phyloP scores from a whole-genome alignment of 257 asterid species.

The Nicotiana paniculata region DNA sequence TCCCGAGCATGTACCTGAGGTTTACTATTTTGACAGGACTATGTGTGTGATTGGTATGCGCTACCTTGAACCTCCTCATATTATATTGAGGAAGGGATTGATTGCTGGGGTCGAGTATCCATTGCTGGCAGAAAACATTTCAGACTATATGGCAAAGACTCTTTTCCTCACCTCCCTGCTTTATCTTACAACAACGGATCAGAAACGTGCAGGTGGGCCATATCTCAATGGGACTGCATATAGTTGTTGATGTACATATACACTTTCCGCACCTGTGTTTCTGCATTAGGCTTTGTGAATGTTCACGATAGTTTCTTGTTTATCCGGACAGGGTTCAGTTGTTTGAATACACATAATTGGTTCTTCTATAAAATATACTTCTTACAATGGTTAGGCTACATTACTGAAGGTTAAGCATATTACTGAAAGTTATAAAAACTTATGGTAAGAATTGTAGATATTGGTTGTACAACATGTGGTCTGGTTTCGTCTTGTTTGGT shows the following conservation, averaged over 20 bases:
- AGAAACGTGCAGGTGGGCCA: conserved; percentile 70
- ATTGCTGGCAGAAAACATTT: conserved; percentile 70
- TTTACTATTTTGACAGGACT: conserved; percentile 77
- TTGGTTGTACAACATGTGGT: not conserved
- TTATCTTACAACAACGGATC: conserved; percentile 74
- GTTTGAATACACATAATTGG: not conserved
- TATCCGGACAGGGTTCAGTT: not conserved
- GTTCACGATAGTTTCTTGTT: not conserved
- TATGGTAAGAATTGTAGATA: not conserved
- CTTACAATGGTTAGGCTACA: not conserved
- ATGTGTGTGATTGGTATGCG: conserved; percentile 96
- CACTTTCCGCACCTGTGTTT: not conserved
- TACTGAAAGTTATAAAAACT: not conserved
- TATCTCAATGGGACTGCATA: not conserved
- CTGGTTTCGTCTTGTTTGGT: not conserved
- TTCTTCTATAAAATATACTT: not conserved
- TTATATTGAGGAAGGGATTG: conserved; percentile 81
- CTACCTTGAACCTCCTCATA: conserved; percentile 93
- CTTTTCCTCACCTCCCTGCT: conserved; percentile 86
- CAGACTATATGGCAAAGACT: conserved; percentile 83
- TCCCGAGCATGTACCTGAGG: conserved; percentile 84
- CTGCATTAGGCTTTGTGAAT: not conserved
- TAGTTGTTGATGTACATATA: not conserved
- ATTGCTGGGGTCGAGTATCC: conserved; percentile 87
- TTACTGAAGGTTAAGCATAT: not conserved